Conservation (phyloP, 805 yeast genomes). For the Metschnikowia drakensbergensis region DNA sequence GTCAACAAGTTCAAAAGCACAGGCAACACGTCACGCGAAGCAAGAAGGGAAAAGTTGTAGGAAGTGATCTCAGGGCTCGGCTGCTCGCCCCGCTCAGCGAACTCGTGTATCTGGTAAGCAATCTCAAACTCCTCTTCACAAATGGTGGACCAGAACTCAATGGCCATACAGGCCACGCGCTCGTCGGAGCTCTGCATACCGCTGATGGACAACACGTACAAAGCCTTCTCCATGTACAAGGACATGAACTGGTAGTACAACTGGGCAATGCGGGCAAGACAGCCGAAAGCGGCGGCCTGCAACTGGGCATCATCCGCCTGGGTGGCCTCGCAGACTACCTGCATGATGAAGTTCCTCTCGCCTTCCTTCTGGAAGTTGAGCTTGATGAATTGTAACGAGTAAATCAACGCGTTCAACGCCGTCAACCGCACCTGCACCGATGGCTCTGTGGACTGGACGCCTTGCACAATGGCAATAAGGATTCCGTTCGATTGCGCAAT, state of each 20-base stretch:
- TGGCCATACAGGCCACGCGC: constrained; percentile 94
- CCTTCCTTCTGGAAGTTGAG: constrained; percentile 88
- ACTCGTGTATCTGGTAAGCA: constrained; percentile 62
- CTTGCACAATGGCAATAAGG: constrained; percentile 93
- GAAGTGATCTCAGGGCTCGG: constrained; percentile 44
- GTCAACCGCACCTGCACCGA: constrained; percentile 74
- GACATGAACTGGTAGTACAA: constrained; percentile 86
- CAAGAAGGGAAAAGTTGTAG: constrained; percentile 81
- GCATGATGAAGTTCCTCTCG: constrained; percentile 96
- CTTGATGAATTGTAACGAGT: constrained; percentile 85
- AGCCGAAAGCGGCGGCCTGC: constrained; percentile 94
- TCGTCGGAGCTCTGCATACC: constrained; percentile 88
- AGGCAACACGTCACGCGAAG: constrained; percentile 83
- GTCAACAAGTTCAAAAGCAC: constrained; percentile 75
- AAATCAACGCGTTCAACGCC: constrained; percentile 87
- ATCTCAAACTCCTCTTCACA: constrained; percentile 94
- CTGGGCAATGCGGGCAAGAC: constrained; percentile 87
- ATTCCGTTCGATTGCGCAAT: constrained; percentile 87
- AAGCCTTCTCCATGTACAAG: constrained; percentile 95
- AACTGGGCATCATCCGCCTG: constrained; percentile 77
- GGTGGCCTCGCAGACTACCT: constrained; percentile 98
- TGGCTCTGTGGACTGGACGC: constrained; percentile 82
- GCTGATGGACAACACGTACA: constrained; percentile 80
- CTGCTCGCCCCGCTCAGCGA: constrained; percentile 34
- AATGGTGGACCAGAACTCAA: constrained; percentile 99